Base-by-base conservation (phyloP, 2,329 filamentous ascomycete genomes). In the Venturia nashicola region DNA sequence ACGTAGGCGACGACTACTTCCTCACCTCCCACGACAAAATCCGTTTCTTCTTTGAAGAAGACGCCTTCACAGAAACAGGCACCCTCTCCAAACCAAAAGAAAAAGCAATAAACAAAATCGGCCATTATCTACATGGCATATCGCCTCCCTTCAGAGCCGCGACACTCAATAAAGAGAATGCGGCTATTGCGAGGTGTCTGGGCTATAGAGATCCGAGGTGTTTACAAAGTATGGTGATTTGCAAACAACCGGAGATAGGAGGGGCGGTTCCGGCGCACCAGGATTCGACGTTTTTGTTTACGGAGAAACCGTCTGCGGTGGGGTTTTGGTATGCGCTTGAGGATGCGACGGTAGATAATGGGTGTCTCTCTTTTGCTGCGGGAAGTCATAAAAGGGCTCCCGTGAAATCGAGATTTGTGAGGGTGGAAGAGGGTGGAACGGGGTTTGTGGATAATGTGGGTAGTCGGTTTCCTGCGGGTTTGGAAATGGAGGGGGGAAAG, bases 261-360 rank as follows among this genome's bases (percentile, higher is more conserved):
- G 93, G 90, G 27, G 89, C 89, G 1, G 94, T 97, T 54, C 91
- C 89, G 0, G 85, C 91, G 27, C 94, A 99, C 74, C 92, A 96
- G 77, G 93, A 97, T 75, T 90, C 85, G 68, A 92, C 91, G 0
- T 99, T 97, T 69, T 70, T 99, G 66, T 97, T 96, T 74, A 97
- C 94, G 1, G 79, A 91, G 68, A 88, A 90, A 44, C 93, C 93
- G 0, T 89, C 85, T 46, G 94, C 94, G 0, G 89, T 97, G 2
- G 94, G 94, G 0, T 97, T 93, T 78, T 99, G 94, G 94, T 96
- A 97, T 75, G 94, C 94, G 14, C 82, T 99, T 46, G 92, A 99
- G 77, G 93, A 97, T 75, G 90, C 91, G 27, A 93, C 89, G 8
- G 78, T 81, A 0, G 85, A 87, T 73, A 99, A 99, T 74, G 94